phyloP scores from a whole-genome alignment of 306 rosid species.

The Vigna angularis region DNA sequence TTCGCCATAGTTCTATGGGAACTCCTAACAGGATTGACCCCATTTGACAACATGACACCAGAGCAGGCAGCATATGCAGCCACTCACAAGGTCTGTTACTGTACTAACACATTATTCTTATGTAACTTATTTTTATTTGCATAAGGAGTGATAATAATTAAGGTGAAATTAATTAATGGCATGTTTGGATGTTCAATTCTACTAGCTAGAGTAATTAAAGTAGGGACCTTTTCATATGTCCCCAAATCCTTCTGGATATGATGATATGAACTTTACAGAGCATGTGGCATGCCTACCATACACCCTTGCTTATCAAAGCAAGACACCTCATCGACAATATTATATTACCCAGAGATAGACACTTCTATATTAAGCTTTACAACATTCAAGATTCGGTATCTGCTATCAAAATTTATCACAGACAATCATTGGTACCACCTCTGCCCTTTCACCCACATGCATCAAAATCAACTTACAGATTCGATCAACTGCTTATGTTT shows the following conservation, averaged over 20 bases:
- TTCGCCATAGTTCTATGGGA: conserved; percentile 97
- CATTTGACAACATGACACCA: conserved; percentile 97
- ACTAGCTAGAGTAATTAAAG: conserved; percentile 2
- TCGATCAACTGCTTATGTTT: neutral
- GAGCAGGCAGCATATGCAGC: conserved; percentile 99
- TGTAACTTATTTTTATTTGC: neutral
- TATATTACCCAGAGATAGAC: neutral
- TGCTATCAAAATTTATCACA: conserved; percentile 25
- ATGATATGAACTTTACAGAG: conserved; percentile 41
- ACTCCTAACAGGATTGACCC: conserved; percentile 86
- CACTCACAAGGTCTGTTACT: conserved; percentile 72
- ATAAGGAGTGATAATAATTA: neutral
- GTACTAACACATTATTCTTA: neutral
- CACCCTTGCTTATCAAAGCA: conserved; percentile 31
- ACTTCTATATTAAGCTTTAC: conserved; percentile 6
- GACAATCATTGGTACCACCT: conserved; percentile 43
- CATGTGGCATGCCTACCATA: conserved; percentile 39
- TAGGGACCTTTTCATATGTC: conserved; percentile 10
- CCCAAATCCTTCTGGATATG: conserved; percentile 38
- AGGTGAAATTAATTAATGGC: neutral
- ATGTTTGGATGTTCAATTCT: conserved; percentile 18
- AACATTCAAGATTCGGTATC: conserved; percentile 31
- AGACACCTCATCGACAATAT: conserved; percentile 41
- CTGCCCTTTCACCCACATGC: conserved; percentile 15
- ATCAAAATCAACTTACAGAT: conserved; percentile 25